Percentiles rank a stretch among this genome's conserved stretches.
phyloP scores from a whole-genome alignment of 352 stramenopile species.

The Blastocystis hominis region DNA sequence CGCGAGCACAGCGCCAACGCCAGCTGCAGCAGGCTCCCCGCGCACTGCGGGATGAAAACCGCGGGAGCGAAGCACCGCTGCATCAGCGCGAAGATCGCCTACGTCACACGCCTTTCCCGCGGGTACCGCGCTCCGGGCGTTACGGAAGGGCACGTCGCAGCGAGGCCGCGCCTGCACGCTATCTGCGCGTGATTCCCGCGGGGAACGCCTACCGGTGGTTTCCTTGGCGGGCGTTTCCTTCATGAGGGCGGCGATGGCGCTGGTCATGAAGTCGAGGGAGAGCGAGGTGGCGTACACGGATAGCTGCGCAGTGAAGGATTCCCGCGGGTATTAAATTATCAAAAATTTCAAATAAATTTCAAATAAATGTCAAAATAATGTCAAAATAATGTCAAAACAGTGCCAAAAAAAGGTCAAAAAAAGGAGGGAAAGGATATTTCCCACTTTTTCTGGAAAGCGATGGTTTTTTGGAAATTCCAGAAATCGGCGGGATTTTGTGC shows the following conservation, averaged over 20 bases:
- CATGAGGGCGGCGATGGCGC: neutral
- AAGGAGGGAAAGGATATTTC: neutral
- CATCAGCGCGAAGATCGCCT: slow-evolving; percentile 1
- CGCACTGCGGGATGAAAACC: slow-evolving; percentile 18
- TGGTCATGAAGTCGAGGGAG: slow-evolving; percentile 34
- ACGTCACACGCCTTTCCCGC: neutral
- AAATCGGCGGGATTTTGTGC: neutral
- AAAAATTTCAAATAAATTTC: too few relatives aligned
- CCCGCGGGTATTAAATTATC: neutral
- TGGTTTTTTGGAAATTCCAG: slow-evolving; percentile 9
- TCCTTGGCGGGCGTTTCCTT: neutral
- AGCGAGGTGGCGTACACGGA: slow-evolving; percentile 17
- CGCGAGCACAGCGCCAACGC: neutral
- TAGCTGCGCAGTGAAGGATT: neutral
- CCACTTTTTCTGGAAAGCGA: neutral
- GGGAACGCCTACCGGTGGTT: neutral
- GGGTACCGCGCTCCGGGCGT: neutral
- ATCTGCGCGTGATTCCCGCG: neutral
- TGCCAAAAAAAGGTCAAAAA: too few relatives aligned
- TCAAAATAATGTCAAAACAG: too few relatives aligned
- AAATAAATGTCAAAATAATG: too few relatives aligned
- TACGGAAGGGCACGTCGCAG: slow-evolving; percentile 2
- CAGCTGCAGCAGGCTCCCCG: neutral
- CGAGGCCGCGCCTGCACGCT: neutral
- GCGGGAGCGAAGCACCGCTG: slow-evolving; percentile 21